Evolutionary conservation across 1,284 basidiomycete species (phyloP).

Genomic region (Trametes versicolor): DNA sequence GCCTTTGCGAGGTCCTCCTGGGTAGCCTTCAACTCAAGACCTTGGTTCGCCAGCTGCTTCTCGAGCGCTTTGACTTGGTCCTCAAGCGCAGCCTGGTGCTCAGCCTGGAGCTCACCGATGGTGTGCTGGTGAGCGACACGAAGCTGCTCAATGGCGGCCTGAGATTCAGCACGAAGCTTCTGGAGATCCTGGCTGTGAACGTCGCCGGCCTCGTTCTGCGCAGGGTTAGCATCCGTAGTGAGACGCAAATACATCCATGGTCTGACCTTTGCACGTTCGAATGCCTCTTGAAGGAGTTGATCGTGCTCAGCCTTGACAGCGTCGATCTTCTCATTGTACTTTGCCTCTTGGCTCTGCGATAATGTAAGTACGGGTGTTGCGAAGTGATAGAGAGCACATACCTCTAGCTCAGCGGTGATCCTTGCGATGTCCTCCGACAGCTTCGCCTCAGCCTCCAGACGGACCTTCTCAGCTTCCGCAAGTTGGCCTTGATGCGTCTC

Average conservation of each 20-base stretch:
- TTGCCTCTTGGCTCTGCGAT: conserved; percentile 69
- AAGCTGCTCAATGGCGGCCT: conserved; percentile 74
- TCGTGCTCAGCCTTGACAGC: conserved; percentile 74
- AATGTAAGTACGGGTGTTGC: conserved; percentile 3
- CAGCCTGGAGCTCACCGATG: conserved; percentile 66
- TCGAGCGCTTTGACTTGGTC: conserved; percentile 65
- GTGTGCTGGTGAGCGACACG: conserved; percentile 66
- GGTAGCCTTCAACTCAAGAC: conserved; percentile 80
- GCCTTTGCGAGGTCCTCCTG: conserved; percentile 82
- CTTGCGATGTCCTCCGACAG: conserved; percentile 66
- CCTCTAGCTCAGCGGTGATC: conserved; percentile 71
- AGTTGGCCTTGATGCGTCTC: conserved; percentile 59
- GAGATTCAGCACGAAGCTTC: conserved; percentile 70
- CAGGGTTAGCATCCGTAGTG: conserved; percentile 11
- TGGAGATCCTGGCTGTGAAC: conserved; percentile 77
- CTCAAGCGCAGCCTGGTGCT: conserved; percentile 67
- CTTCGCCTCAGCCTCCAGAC: conserved; percentile 60
- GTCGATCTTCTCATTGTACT: conserved; percentile 73
- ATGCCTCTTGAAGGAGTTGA: conserved; percentile 71
- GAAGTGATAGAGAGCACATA: conserved; percentile 41
- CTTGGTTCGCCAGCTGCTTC: conserved; percentile 70
- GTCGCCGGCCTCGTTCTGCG: conserved; percentile 71
- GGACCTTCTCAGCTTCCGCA: conserved; percentile 57
- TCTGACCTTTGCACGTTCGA: conserved; percentile 78
- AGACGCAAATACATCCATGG: conserved; percentile 1